A percentile compares a stretch with the other conserved stretches of the same genome.
These are phyloP conservation scores for Cladosporium sp. DNA, from an alignment of 2,329 filamentous ascomycete species.

Conservation along the genomic window DNA sequence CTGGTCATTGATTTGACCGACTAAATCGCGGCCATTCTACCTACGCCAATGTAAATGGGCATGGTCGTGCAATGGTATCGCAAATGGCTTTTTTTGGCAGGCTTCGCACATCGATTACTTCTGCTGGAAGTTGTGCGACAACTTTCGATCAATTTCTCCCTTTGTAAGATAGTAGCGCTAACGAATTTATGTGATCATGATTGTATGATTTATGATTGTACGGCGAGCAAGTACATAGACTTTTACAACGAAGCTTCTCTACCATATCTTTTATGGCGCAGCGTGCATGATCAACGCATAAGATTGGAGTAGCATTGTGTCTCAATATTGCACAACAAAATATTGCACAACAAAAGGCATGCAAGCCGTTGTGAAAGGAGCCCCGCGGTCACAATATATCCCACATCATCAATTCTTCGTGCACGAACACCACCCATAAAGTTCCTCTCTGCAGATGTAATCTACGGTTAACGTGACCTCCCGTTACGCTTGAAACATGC, in stretches of 20 bases:
- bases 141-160: background rate
- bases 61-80: background rate
- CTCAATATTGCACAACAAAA: background rate
- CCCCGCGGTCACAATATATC: background rate
- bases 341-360: background rate
- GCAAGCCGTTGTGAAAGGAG: background rate
- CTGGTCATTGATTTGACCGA: slow-evolving; percentile 2
- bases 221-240: background rate
- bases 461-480: background rate
- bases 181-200: background rate
- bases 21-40: background rate
- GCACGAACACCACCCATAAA: background rate
- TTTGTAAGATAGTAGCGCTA: background rate
- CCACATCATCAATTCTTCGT: background rate
- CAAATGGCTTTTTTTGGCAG: background rate
- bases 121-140: background rate
- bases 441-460: background rate
- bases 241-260: background rate
- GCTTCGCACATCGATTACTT: background rate
- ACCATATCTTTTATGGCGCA: background rate
- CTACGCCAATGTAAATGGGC: background rate
- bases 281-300: background rate
- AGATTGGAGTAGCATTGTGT: background rate
- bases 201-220: background rate
- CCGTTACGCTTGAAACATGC: background rate